phyloP scores from a whole-genome alignment of 495 filamentous ascomycete genomes.

The Letharia columbiana region DNA sequence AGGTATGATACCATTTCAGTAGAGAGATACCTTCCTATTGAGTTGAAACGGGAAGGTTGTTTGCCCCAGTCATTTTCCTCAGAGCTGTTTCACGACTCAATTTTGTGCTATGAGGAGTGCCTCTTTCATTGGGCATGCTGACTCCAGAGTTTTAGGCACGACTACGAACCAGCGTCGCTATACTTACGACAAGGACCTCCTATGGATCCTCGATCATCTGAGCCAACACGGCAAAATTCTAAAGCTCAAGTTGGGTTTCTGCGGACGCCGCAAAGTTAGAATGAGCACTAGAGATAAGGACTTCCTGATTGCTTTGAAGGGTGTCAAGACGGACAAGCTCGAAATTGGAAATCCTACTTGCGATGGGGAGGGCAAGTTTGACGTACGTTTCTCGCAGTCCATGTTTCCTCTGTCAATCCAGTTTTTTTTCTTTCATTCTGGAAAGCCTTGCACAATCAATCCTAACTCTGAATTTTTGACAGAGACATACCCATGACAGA shows the following conservation, averaged over 20 bases:
- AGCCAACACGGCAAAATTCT: slow-evolving; percentile 15
- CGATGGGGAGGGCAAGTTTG: neutral
- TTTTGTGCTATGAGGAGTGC: neutral
- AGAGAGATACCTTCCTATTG: neutral
- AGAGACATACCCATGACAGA: neutral
- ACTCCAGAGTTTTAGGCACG: neutral
- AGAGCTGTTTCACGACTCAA: neutral
- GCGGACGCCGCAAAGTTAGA: slow-evolving; percentile 15
- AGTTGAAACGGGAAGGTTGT: neutral
- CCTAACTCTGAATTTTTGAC: no score
- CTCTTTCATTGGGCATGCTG: neutral
- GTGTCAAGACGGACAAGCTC: slow-evolving; percentile 16
- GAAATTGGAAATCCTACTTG: slow-evolving; percentile 2
- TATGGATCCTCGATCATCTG: slow-evolving; percentile 17
- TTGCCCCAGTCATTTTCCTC: neutral
- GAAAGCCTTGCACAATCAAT: neutral
- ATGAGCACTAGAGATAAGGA: slow-evolving; percentile 1
- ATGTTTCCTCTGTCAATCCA: neutral
- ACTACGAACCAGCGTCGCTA: slow-evolving; percentile 17
- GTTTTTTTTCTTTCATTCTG: neutral
- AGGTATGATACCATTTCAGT: neutral
- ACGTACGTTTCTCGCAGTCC: neutral
- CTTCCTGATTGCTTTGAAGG: slow-evolving; percentile 12
- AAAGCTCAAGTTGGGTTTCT: slow-evolving; percentile 18
- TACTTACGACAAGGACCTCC: slow-evolving; percentile 15